Evolutionary conservation across 352 stramenopile genomes (phyloP).

Genomic region (Globisporangium takayamanum): DNA sequence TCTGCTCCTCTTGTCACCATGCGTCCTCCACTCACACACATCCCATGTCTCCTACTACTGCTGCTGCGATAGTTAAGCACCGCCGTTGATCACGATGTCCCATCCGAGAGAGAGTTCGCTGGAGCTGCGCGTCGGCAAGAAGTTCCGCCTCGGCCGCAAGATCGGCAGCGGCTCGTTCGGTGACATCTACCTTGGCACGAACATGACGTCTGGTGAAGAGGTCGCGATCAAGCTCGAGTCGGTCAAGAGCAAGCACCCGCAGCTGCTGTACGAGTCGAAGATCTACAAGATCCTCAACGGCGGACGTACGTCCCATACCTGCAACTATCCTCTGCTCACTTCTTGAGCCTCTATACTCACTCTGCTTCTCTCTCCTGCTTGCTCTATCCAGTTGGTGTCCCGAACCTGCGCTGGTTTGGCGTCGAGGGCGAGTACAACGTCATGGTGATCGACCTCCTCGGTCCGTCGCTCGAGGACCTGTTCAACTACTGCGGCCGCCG

Average conservation of each 20-base stretch:
- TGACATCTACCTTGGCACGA: slow-evolving; percentile 99
- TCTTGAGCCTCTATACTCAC: not conserved
- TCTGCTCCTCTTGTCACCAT: too few species aligned
- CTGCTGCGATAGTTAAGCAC: slow-evolving; percentile 2
- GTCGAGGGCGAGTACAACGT: slow-evolving; percentile 99
- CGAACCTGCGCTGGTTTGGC: slow-evolving; percentile 98
- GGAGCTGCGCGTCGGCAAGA: slow-evolving; percentile 98
- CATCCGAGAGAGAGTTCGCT: slow-evolving; percentile 72
- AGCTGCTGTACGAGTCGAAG: slow-evolving; percentile 99
- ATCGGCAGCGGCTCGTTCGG: slow-evolving; percentile 99
- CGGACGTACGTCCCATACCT: slow-evolving; percentile 81
- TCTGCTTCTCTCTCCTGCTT: not conserved
- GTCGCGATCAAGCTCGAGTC: slow-evolving; percentile 99
- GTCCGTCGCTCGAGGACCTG: slow-evolving; percentile 89
- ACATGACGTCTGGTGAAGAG: slow-evolving; percentile 98
- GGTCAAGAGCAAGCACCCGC: slow-evolving; percentile 96
- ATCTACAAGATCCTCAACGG: slow-evolving; percentile 99
- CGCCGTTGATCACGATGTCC: slow-evolving; percentile 29
- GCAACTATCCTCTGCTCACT: too few species aligned
- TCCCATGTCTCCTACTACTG: not conserved
- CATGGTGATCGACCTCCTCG: slow-evolving; percentile 99
- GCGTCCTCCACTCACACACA: not conserved
- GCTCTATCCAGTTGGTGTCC: slow-evolving; percentile 92
- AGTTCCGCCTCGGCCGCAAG: slow-evolving; percentile 98
- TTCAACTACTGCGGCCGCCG: slow-evolving; percentile 87